Evolutionary conservation across 305 asterid genomes (phyloP).

Genomic region (Withania somnifera): DNA sequence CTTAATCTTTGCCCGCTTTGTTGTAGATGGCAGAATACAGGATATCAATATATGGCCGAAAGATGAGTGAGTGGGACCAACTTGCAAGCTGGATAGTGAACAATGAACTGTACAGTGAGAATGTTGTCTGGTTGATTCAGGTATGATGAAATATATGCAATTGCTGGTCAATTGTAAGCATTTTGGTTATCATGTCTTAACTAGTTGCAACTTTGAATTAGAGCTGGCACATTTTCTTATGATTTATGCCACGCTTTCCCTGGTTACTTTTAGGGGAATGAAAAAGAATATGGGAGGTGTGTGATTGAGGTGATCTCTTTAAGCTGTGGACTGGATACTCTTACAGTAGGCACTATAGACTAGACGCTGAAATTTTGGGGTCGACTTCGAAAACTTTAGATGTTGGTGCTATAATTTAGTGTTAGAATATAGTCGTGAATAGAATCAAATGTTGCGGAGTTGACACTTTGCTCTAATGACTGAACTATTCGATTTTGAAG

Average conservation of each 20-base stretch:
- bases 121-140: slow-evolving; percentile 99
- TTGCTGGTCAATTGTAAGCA: background rate
- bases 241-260: background rate
- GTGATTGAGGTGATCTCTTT: background rate
- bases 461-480: background rate
- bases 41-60: slow-evolving; percentile 82
- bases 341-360: background rate
- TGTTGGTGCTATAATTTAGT: background rate
- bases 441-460: background rate
- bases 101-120: slow-evolving; percentile 79
- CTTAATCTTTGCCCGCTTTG: slow-evolving; percentile 13
- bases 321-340: background rate
- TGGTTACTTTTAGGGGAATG: background rate
- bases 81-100: slow-evolving; percentile 95
- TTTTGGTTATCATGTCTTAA: background rate
- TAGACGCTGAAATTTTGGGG: background rate
- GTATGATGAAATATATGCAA: slow-evolving; percentile 20
- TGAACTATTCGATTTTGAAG: background rate
- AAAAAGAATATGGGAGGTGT: background rate
- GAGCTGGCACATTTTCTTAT: background rate
- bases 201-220: background rate
- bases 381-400: background rate
- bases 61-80: slow-evolving; percentile 98
- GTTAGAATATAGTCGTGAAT: background rate
- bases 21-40: slow-evolving; percentile 94